Conservation (phyloP, 2,329 filamentous ascomycete species). For the Penicillium janthinellum region DNA sequence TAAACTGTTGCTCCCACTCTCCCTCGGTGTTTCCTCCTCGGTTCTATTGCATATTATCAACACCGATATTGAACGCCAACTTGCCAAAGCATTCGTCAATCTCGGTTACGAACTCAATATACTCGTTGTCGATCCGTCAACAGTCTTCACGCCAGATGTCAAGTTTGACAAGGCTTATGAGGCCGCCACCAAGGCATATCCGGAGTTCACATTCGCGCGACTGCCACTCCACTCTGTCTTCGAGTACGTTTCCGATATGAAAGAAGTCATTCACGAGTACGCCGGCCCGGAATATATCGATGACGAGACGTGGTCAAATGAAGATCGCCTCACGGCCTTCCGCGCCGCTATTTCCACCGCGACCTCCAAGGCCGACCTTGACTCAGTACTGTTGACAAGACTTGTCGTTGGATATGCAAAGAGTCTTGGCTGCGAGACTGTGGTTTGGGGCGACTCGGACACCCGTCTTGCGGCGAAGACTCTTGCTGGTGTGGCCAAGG, state of each 20-base stretch:
- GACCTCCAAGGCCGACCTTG: constrained; percentile 74
- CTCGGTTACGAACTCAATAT: constrained; percentile 65
- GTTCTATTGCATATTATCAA: constrained; percentile 75
- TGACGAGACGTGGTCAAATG: constrained; percentile 34
- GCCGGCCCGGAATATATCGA: constrained; percentile 30
- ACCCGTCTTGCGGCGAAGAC: constrained; percentile 84
- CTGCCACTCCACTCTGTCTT: constrained; percentile 67
- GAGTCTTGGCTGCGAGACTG: constrained; percentile 62
- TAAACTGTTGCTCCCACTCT: constrained; percentile 75
- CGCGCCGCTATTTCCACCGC: constrained; percentile 68
- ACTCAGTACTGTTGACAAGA: constrained; percentile 69
- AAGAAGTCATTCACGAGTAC: constrained; percentile 37
- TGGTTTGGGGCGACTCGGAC: constrained; percentile 84
- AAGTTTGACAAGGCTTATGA: constrained; percentile 40
- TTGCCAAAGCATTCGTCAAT: constrained; percentile 59
- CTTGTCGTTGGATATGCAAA: constrained; percentile 69
- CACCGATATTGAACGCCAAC: constrained; percentile 60
- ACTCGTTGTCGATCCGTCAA: constrained; percentile 46
- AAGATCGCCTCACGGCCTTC: constrained; percentile 56
- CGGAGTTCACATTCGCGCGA: constrained; percentile 64
- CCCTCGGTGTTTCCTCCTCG: constrained; percentile 79
- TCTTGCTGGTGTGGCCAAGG: constrained; percentile 86
- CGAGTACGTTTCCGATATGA: constrained; percentile 39
- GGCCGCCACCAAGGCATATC: constrained; percentile 61
- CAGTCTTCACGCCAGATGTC: constrained; percentile 25